Conservation (phyloP, 2,329 filamentous ascomycete species). For the Eutypella sp. region DNA sequence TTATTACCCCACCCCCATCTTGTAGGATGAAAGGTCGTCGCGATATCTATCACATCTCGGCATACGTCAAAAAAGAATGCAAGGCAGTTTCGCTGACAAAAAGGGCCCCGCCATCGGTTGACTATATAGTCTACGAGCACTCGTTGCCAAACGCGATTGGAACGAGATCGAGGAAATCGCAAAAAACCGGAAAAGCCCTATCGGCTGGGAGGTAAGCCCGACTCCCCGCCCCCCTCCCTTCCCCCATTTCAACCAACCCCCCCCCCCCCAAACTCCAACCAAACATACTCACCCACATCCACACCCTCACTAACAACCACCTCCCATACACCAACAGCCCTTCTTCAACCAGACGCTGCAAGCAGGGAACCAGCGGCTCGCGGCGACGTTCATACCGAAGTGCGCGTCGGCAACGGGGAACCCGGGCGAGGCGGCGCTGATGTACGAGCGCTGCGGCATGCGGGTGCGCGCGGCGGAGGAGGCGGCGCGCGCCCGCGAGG, state of each 20-base stretch:
- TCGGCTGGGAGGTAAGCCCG: conserved; percentile 83
- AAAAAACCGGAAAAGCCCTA: conserved; percentile 77
- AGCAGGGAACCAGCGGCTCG: conserved; percentile 85
- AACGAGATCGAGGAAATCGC: conserved; percentile 83
- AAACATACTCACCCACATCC: background rate
- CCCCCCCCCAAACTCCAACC: background rate
- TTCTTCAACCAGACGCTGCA: conserved; percentile 87
- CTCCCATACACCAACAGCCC: conserved; percentile 47
- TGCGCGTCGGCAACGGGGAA: conserved; percentile 70
- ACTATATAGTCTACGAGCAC: conserved; percentile 68
- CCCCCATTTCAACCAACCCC: too few relatives aligned
- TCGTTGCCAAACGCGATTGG: conserved; percentile 90
- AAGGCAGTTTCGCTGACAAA: too few relatives aligned
- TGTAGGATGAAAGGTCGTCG: too few relatives aligned
- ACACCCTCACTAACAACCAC: conserved; percentile 2
- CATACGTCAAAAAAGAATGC: too few relatives aligned
- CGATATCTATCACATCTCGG: too few relatives aligned
- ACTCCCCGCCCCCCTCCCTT: background rate
- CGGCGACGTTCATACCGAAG: conserved; percentile 80
- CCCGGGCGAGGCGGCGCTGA: conserved; percentile 67
- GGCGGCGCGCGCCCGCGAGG: conserved; percentile 74
- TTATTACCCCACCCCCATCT: too few relatives aligned
- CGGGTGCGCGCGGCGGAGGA: conserved; percentile 86
- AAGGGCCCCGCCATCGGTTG: too few relatives aligned
- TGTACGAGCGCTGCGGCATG: conserved; percentile 97